Conservation (phyloP, 2,329 filamentous ascomycete species). For the Aspergillus sp. region DNA sequence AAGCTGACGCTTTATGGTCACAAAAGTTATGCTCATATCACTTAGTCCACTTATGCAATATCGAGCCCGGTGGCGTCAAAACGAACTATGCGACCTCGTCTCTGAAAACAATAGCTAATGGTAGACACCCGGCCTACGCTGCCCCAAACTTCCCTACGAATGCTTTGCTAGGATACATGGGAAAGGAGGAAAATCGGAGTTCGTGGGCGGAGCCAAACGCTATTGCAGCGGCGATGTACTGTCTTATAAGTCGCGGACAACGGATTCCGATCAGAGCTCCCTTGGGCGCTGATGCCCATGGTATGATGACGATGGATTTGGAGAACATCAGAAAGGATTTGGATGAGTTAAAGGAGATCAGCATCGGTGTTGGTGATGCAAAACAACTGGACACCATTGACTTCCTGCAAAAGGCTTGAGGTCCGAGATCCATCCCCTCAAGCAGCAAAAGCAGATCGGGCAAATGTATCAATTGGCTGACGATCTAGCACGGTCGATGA, state of each 20-base stretch:
- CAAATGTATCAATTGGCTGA: no score
- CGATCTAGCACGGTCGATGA: no score
- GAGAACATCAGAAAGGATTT: no score
- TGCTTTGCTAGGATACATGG: slow-evolving; percentile 13
- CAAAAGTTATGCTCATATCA: neutral
- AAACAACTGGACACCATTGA: no score
- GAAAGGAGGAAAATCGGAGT: slow-evolving; percentile 1
- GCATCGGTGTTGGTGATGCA: no score
- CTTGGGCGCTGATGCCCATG: no score
- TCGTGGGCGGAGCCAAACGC: slow-evolving; percentile 12
- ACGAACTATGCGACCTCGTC: slow-evolving; percentile 13
- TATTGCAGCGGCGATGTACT: slow-evolving; percentile 31
- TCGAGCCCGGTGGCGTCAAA: slow-evolving; percentile 34
- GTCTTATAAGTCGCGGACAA: slow-evolving; percentile 23
- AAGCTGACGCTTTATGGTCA: neutral
- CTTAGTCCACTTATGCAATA: slow-evolving; percentile 30
- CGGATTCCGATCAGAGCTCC: slow-evolving; percentile 36
- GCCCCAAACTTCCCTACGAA: slow-evolving; percentile 8
- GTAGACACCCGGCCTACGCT: slow-evolving; percentile 3
- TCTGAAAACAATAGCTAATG: no score
- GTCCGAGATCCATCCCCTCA: no score
- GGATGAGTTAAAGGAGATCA: no score
- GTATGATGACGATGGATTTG: no score
- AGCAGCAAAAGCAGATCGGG: no score
- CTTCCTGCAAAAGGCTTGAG: no score